Evolutionary conservation across 768 basidiomycete genomes (phyloP).

Genomic region (Lentinula boryana): DNA sequence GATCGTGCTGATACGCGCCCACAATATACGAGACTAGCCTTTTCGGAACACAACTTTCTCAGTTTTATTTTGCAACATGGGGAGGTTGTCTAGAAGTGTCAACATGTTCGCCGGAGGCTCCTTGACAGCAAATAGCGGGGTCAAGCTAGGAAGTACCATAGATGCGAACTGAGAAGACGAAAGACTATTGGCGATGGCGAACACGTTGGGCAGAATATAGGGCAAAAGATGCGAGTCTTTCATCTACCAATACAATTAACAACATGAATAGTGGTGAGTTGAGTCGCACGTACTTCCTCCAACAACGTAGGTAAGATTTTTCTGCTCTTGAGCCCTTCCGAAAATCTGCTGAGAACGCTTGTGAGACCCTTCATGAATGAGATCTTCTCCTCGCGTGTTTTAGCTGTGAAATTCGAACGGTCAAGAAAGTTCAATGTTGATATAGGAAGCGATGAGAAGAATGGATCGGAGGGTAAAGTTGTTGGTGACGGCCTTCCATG

Average conservation of each 20-base stretch:
- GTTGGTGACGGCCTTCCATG: constrained; percentile 69
- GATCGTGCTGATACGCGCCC: not conserved
- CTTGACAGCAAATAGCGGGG: constrained; percentile 83
- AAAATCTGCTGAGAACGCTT: constrained; percentile 76
- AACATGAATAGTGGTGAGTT: not conserved
- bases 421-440: constrained; percentile 96
- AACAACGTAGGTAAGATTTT: constrained; percentile 90
- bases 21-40: constrained; percentile 45
- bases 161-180: constrained; percentile 76
- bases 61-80: constrained; percentile 84
- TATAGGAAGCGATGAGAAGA: constrained; percentile 94
- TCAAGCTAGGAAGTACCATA: constrained; percentile 79
- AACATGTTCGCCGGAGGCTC: constrained; percentile 98
- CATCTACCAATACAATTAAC: constrained; percentile 45
- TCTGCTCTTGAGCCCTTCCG: constrained; percentile 76
- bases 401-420: constrained; percentile 90
- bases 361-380: constrained; percentile 91
- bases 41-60: constrained; percentile 82
- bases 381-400: constrained; percentile 92
- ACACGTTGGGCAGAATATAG: constrained; percentile 94
- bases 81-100: constrained; percentile 84
- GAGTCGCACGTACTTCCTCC: constrained; percentile 63
- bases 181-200: constrained; percentile 76
- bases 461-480: constrained; percentile 76
- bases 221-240: constrained; percentile 92